Evolutionary conservation across 169 alveolate genomes (phyloP).

Genomic region (Cryptosporidium ryanae): DNA sequence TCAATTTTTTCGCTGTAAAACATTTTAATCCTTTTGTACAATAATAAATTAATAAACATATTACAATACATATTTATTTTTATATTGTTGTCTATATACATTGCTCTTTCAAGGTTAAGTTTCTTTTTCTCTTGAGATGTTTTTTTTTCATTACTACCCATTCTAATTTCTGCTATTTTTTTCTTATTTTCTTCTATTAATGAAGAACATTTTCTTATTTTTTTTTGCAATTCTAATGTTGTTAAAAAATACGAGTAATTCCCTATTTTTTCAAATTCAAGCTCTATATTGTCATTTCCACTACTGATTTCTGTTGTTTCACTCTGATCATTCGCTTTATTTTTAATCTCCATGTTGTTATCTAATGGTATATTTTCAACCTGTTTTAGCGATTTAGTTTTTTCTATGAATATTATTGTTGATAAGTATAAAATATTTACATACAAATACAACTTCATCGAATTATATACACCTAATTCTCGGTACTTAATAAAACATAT

Average conservation of each 20-base stretch:
- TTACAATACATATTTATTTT: background rate
- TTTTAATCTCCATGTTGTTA: too few species aligned
- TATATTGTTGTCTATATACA: background rate
- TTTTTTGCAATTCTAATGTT: constrained; percentile 24
- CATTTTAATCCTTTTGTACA: background rate
- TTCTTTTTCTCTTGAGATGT: too few species aligned
- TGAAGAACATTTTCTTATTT: constrained; percentile 26
- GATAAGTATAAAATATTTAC: too few species aligned
- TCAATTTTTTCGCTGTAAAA: background rate
- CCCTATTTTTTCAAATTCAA: constrained; percentile 8
- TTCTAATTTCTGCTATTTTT: background rate
- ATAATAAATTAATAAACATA: constrained; percentile 20
- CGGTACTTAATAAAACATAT: too few species aligned
- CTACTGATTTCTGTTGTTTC: background rate
- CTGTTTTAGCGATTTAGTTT: too few species aligned
- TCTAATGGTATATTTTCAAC: too few species aligned
- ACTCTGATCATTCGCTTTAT: background rate
- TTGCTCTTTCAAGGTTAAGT: background rate
- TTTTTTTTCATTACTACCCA: background rate
- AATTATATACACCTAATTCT: too few species aligned
- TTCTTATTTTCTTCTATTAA: background rate
- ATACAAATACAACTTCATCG: too few species aligned
- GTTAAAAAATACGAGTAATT: constrained; percentile 4
- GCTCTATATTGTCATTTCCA: background rate
- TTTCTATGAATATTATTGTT: too few species aligned